These are phyloP conservation scores for Gypsophila paniculata DNA, from an alignment of 179 eudicot species.

Conservation along the genomic window DNA sequence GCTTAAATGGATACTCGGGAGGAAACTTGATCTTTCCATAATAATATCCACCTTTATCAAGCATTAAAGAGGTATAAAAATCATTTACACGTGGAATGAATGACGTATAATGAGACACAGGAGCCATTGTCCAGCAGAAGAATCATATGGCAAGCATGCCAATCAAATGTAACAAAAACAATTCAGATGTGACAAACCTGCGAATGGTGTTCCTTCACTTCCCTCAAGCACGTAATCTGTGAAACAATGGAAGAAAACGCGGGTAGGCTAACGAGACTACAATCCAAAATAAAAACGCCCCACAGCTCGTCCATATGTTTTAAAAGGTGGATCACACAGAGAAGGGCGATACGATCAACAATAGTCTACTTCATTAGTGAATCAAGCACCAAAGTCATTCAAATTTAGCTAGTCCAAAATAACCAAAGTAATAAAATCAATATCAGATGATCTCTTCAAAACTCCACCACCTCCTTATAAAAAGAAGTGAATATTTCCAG, in stretches of 20 bases:
- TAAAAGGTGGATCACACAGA: neutral
- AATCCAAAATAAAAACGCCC: neutral
- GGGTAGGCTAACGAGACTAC: neutral
- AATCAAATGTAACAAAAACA: neutral
- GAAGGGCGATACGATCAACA: neutral
- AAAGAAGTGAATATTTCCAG: neutral
- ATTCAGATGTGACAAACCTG: slow-evolving; percentile 54
- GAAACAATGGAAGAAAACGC: neutral
- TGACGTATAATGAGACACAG: neutral
- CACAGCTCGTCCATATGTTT: neutral
- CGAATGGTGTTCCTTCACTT: slow-evolving; percentile 95
- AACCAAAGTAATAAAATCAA: neutral
- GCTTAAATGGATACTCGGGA: slow-evolving; percentile 92
- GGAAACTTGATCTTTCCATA: slow-evolving; percentile 95
- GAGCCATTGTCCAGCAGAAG: slow-evolving; percentile 5
- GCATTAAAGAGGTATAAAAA: too few relatives aligned
- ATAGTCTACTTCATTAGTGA: neutral
- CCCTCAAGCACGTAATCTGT: slow-evolving; percentile 69
- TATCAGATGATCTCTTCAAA: neutral
- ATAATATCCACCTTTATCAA: slow-evolving; percentile 73
- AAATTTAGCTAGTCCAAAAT: neutral
- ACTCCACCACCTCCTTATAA: neutral
- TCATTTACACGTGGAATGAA: too few relatives aligned
- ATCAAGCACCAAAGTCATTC: neutral
- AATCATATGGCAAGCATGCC: too few relatives aligned